Evolutionary conservation across 1,284 basidiomycete species (phyloP), one percentile per base, ranked within the genome.

Genomic region (Ganoderma boninense): DNA sequence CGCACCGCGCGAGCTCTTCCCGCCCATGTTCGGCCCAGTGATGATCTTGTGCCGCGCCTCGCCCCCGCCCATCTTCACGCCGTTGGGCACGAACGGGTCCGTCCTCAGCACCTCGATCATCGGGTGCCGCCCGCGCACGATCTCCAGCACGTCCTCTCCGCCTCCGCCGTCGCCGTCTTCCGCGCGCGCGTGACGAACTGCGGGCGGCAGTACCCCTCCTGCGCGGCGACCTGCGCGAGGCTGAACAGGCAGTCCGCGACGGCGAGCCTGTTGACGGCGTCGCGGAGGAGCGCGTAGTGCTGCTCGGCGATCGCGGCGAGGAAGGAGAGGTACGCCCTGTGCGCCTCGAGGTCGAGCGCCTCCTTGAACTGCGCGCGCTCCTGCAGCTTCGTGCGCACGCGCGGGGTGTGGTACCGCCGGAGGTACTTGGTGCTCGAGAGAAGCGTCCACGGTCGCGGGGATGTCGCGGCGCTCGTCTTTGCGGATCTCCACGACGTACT

Each of bases 381-480:
- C 73, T 93, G 87, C 1, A 93, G 80, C 80, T 94, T 89, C 23
- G 83, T 80, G 64, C 89, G 87, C 23, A 95, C 87, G 40, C 86
- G 85, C 0, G 96, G 95, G 0, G 96, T 91, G 65, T 94, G 93
- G 79, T 95, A 98, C n/a, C 97, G 88, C 61, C 91, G 89, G 35
- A 87, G 83, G 23, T 83, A 83, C 80, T 92, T 97, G 0, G 97
- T 98, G 57, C 93, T 90, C 46, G 91, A 95, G 63, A 97, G 85
- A 49, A 94, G 84, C 61, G 90, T 84, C 97, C 97, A 99, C 68
- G n/a, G 88, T 87, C 7, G 88, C 86, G 0, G 97, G 97, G 3
- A 96, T 89, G 0, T 77, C 76, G 72, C 89, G 88, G 16, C 91
- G 90, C 61, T 95, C 94, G 8, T 85, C 85, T 64, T 89, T 91